Base-by-base conservation (phyloP, 148 eudicot genomes). In the Vaccinium macrocarpon region DNA sequence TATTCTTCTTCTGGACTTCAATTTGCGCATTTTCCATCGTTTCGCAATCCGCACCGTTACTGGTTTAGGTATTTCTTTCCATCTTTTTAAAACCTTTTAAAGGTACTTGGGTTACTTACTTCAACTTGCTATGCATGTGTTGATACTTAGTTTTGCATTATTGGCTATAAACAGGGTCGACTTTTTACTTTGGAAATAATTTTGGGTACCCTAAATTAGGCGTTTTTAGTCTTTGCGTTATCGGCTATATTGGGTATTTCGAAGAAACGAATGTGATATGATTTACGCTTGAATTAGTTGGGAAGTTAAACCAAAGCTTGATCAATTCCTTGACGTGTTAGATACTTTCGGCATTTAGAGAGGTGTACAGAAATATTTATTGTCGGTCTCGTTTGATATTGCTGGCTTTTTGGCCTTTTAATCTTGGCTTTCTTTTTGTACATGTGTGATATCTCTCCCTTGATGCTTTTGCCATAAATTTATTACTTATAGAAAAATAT, bases 21-120 rank as follows among this genome's bases (percentile, higher is more conserved):
- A 52, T 82, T 62, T 48, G 49, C 75, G 42, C 83, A 78, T 49
- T 57, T 78, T 51, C 62, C 6, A 56, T n/a, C n/a, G 29, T 76
- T 42, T 42, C 23, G 9, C 25, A 76, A 23, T 84, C 48, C 32
- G 9, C 52, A 23, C 38, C 38, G 0, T 8, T 14, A 7, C 5
- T 42, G 76, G 62, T 68, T 51, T 29, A 0, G 9, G 38, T 29
- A 18, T 11, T 29, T 21, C 8, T 71, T 50, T 82, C 42, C 4
- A 25, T 75, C 49, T 57, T 29, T 73, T 82, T 42, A 5, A 3
- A 35, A 4, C 49, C 13, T 51, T 49, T 50, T 19, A 53, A 76
- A 9, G 74, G 55, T 13, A 70, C 51, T 70, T 70, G 6, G 42
- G 8, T 79, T 68, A n/a, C 18, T 79, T 68, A n/a, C 18, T 13